Evolutionary conservation across 305 asterid species (phyloP).

Genomic region (Euphrasia arctica): DNA sequence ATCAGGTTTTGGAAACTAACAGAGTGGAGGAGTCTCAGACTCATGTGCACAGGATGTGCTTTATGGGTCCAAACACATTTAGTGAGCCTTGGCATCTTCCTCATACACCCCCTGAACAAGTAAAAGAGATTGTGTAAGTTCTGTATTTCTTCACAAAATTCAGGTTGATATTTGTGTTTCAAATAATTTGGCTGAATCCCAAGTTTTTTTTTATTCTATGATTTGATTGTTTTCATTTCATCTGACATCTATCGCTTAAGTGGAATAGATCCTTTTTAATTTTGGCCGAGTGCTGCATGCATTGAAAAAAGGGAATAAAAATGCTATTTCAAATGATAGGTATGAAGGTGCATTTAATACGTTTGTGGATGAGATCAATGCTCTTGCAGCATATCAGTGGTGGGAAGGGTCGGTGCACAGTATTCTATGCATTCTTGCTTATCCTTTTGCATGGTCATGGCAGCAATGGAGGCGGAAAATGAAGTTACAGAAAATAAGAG

Average conservation of each 20-base stretch:
- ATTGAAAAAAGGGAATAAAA: conserved; percentile 3
- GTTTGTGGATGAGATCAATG: conserved; percentile 91
- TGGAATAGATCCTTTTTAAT: conserved; percentile 17
- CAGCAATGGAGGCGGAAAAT: conserved; percentile 92
- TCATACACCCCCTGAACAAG: conserved; percentile 94
- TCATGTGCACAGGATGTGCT: conserved; percentile 97
- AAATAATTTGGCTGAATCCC: neutral
- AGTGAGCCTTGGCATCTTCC: conserved; percentile 99
- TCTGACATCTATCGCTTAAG: conserved; percentile 11
- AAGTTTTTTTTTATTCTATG: neutral
- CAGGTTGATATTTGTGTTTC: neutral
- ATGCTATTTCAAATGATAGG: conserved; percentile 48
- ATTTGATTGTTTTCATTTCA: conserved; percentile 1
- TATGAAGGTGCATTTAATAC: conserved; percentile 89
- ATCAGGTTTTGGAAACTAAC: conserved; percentile 96
- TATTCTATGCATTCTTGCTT: conserved; percentile 76
- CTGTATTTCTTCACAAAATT: neutral
- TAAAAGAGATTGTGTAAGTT: conserved; percentile 89
- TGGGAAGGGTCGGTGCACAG: conserved; percentile 98
- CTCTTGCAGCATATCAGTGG: conserved; percentile 94
- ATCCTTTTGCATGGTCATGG: conserved; percentile 99
- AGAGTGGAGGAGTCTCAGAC: conserved; percentile 97
- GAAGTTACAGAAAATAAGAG: conserved; percentile 87
- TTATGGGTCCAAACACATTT: conserved; percentile 89
- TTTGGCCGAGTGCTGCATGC: conserved; percentile 17